A percentile compares a stretch with the other conserved stretches of the same genome.
Evolutionary conservation across 148 eudicot genomes (phyloP).

Genomic region (Fagopyrum homotropicum): DNA sequence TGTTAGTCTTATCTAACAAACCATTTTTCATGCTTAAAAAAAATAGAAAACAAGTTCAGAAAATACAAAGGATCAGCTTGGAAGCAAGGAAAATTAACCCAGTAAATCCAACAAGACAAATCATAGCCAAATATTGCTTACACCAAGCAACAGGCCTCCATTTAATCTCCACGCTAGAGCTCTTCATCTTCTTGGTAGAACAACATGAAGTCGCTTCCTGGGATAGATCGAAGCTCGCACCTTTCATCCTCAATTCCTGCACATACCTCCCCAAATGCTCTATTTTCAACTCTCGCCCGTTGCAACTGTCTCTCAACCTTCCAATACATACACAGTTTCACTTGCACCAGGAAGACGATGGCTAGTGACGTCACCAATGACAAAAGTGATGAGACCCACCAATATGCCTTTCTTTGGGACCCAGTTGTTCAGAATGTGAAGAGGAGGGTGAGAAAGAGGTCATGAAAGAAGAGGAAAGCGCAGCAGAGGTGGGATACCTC

Average conservation of each 20-base stretch:
- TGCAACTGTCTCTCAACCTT: slow-evolving; percentile 41
- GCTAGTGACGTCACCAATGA: slow-evolving; percentile 24
- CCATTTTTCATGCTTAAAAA: too few relatives aligned
- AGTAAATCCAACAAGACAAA: slow-evolving; percentile 25
- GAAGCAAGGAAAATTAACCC: slow-evolving; percentile 32
- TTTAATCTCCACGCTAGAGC: slow-evolving; percentile 78
- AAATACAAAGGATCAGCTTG: slow-evolving; percentile 16
- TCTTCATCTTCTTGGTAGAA: slow-evolving; percentile 44
- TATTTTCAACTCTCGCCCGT: slow-evolving; percentile 39
- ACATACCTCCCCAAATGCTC: slow-evolving; percentile 47
- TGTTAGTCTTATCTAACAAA: too few relatives aligned
- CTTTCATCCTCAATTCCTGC: slow-evolving; percentile 82
- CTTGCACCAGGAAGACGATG: slow-evolving; percentile 40
- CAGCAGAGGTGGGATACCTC: slow-evolving; percentile 62
- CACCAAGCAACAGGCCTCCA: slow-evolving; percentile 34
- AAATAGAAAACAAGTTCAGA: too few relatives aligned
- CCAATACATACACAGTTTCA: slow-evolving; percentile 62
- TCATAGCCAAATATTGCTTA: slow-evolving; percentile 17
- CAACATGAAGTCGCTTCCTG: slow-evolving; percentile 32
- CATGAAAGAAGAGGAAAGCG: slow-evolving; percentile 54
- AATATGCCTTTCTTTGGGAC: neutral
- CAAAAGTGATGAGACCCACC: slow-evolving; percentile 66
- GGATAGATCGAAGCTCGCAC: slow-evolving; percentile 41
- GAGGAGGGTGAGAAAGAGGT: slow-evolving; percentile 29
- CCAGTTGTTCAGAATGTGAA: slow-evolving; percentile 31